A percentile compares a stretch with the other conserved stretches of the same genome.
Conservation (phyloP, 768 basidiomycete genomes). For the Amanita molliuscula region DNA sequence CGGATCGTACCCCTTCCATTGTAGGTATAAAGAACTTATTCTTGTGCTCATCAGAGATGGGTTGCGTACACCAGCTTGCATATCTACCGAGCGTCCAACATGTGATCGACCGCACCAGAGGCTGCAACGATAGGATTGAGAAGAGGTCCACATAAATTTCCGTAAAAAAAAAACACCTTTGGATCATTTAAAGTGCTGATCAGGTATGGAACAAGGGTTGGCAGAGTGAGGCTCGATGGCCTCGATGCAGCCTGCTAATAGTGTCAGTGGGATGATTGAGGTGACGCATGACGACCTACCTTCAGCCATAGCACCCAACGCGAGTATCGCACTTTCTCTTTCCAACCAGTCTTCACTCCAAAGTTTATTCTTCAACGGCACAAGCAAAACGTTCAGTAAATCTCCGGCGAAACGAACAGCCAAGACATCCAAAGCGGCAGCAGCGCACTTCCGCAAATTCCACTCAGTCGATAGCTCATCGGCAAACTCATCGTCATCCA, state of each 20-base stretch:
- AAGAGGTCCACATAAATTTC: constrained; percentile 3
- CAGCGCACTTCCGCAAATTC: constrained; percentile 97
- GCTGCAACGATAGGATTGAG: constrained; percentile 34
- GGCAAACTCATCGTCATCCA: constrained; percentile 86
- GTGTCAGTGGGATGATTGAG: constrained; percentile 6
- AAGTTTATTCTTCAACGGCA: constrained; percentile 85
- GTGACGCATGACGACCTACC: constrained; percentile 36
- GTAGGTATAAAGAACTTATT: constrained; percentile 90
- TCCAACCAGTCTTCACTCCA: constrained; percentile 93
- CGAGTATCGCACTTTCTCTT: constrained; percentile 90
- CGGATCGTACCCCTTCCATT: constrained; percentile 78
- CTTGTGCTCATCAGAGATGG: constrained; percentile 79
- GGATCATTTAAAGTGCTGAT: constrained; percentile 84
- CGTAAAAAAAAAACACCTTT: constrained; percentile 46
- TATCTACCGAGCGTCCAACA: constrained; percentile 99
- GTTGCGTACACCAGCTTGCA: constrained; percentile 93
- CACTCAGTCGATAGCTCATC: constrained; percentile 98
- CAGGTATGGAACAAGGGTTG: constrained; percentile 88
- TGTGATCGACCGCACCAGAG: constrained; percentile 94
- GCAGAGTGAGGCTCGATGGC: constrained; percentile 89
- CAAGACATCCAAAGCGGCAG: constrained; percentile 93
- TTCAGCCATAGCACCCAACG: constrained; percentile 97
- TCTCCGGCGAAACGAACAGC: constrained; percentile 91
- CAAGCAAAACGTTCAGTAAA: constrained; percentile 78
- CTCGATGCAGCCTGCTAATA: constrained; percentile 79